phyloP scores from a whole-genome alignment of 2,329 filamentous ascomycete species.

The Sclerotinia minor region DNA sequence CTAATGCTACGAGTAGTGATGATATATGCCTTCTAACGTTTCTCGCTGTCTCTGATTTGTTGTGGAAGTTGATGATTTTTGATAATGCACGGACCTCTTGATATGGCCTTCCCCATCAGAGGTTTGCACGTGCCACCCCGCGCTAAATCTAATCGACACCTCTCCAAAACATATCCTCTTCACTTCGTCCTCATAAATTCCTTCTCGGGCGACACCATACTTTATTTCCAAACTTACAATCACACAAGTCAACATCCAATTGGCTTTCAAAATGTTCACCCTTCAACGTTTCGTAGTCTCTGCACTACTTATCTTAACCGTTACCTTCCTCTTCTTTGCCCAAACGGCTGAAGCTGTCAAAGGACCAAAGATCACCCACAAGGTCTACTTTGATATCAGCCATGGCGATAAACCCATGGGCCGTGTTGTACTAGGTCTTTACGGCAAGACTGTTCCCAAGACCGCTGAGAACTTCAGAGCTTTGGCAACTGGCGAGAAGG shows the following conservation, averaged over 20 bases:
- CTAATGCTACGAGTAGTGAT: background rate
- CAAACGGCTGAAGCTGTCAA: slow-evolving; percentile 73
- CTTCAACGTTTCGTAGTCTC: slow-evolving; percentile 70
- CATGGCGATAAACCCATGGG: slow-evolving; percentile 74
- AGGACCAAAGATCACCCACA: slow-evolving; percentile 93
- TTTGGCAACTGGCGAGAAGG: slow-evolving; percentile 74
- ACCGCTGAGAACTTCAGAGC: slow-evolving; percentile 73
- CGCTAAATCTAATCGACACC: slow-evolving; percentile 37
- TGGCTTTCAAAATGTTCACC: slow-evolving; percentile 65
- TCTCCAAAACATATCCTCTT: slow-evolving; percentile 34
- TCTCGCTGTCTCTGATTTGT: slow-evolving; percentile 1
- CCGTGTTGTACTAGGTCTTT: slow-evolving; percentile 77
- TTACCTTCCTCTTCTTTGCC: slow-evolving; percentile 73
- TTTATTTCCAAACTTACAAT: slow-evolving; percentile 15
- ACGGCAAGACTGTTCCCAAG: slow-evolving; percentile 84
- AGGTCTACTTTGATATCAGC: slow-evolving; percentile 86
- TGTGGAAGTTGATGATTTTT: slow-evolving; percentile 25
- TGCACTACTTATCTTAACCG: slow-evolving; percentile 72
- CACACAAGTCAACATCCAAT: slow-evolving; percentile 31
- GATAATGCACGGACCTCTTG: slow-evolving; percentile 26
- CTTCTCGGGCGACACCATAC: background rate
- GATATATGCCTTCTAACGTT: slow-evolving; percentile 14
- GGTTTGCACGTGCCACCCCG: slow-evolving; percentile 31
- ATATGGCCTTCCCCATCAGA: background rate
- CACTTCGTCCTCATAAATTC: background rate